Evolutionary conservation across 1,139 yeast species (phyloP).

Genomic region (Yamadazyma oceani): DNA sequence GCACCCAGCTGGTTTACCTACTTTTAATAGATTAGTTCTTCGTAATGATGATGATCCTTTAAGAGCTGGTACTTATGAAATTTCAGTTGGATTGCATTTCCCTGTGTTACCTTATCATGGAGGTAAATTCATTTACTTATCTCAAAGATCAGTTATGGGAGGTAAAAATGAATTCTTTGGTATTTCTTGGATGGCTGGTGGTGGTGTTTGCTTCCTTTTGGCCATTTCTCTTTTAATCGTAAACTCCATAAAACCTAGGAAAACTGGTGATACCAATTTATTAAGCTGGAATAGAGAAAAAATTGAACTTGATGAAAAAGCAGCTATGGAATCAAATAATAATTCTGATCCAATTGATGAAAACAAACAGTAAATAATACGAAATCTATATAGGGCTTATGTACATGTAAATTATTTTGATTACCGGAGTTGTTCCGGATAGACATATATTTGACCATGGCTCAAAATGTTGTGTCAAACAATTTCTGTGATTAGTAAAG

Average conservation of each 20-base stretch:
- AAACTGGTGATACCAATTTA: slow-evolving; percentile 69
- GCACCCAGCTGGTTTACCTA: slow-evolving; percentile 89
- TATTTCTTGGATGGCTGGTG: slow-evolving; percentile 85
- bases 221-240: slow-evolving; percentile 59
- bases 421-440: too few relatives aligned
- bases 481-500: too few relatives aligned
- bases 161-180: slow-evolving; percentile 90
- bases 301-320: slow-evolving; percentile 20
- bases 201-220: slow-evolving; percentile 76
- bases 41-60: slow-evolving; percentile 72
- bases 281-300: slow-evolving; percentile 69
- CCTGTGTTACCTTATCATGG: slow-evolving; percentile 86
- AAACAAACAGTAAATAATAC: neutral
- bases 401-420: slow-evolving; percentile 1
- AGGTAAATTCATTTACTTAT: slow-evolving; percentile 71
- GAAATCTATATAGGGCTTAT: too few relatives aligned
- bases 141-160: slow-evolving; percentile 86
- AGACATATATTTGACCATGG: too few relatives aligned
- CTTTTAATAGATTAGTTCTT: slow-evolving; percentile 76
- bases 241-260: slow-evolving; percentile 67
- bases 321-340: neutral
- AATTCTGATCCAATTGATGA: neutral
- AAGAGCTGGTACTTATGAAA: slow-evolving; percentile 66
- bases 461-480: too few relatives aligned
- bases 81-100: slow-evolving; percentile 78